Base-by-base conservation (phyloP, 2,329 filamentous ascomycete genomes). In the Colletotrichum brevisporum region DNA sequence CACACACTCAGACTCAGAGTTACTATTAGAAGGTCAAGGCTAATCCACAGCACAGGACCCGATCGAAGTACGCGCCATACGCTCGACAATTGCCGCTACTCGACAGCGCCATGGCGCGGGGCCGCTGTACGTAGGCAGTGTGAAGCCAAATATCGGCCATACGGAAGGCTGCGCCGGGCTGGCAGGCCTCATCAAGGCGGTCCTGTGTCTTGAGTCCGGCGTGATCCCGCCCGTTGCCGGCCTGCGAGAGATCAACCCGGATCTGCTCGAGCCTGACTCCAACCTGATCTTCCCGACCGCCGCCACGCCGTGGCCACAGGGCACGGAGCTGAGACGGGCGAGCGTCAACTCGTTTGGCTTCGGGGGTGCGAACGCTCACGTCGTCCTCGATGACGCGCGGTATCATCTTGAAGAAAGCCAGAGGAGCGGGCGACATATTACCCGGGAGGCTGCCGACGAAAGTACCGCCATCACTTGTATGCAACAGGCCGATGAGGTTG, bases 341-440 rank as follows among this genome's bases (percentile, higher is more conserved):
- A 63, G 59, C 8, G 27, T 68, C 59, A 68, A 68, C 45, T 57
- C 52, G 6, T 68, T 64, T 15, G 65, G 65, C 4, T 68, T 68
- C 26, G 65, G 65, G 13, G 65, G 65, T 6, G 41, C 65, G 2
- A 68, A 68, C 26, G 65, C 65, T 5, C 65, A 67, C 18, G 39
- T 59, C 26, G 52, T 68, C 15, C 8, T 68, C 10, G 59, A 68
- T 24, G 57, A 54, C 21, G 58, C 43, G 21, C 45, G 27, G n/a
- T 48, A 53, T 43, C 53, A 43, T 58, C 52, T 61, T 5, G 54
- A 56, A 9, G 39, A 12, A 16, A 31, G 8, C 31, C 36, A 36
- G n/a, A 31, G 10, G 21, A 60, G 21, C 9, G 53, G 61, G 12
- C 18, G 43, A n/a, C 61, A 50, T 15, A 51, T 50, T 18, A 63